Evolutionary conservation across 495 filamentous ascomycete genomes (phyloP).

Genomic region (Xylaria castorea): DNA sequence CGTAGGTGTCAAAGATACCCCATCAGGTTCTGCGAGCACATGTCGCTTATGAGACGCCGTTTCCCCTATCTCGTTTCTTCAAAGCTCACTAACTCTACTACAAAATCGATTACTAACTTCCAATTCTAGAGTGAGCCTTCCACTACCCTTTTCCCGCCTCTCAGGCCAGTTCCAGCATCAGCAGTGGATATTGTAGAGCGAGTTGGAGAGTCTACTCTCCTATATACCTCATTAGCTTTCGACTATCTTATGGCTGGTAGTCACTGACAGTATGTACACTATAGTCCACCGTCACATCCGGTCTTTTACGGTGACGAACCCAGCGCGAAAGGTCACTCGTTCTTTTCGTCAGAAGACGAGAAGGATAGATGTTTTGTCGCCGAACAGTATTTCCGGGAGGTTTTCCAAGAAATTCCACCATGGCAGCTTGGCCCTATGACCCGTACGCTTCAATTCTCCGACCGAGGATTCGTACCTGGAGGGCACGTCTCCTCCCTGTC

Average conservation of each 20-base stretch:
- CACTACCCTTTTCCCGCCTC: neutral
- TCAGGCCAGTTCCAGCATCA: neutral
- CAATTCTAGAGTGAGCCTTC: constrained; percentile 12
- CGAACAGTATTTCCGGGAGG: neutral
- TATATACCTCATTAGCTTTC: neutral
- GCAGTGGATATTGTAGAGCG: neutral
- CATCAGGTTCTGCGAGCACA: neutral
- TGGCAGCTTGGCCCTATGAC: constrained; percentile 16
- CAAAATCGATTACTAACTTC: neutral
- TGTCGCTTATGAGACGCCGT: neutral
- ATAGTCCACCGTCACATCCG: neutral
- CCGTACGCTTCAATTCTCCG: neutral
- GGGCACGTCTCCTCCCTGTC: neutral
- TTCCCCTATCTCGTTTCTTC: neutral
- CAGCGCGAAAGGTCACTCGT: neutral
- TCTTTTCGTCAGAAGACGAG: neutral
- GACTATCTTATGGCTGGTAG: neutral
- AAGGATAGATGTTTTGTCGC: constrained; percentile 12
- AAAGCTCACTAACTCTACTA: neutral
- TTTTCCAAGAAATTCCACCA: neutral
- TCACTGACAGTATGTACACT: neutral
- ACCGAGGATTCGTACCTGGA: neutral
- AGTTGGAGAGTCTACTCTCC: neutral
- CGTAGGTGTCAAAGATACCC: constrained; percentile 11
- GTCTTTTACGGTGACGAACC: neutral